A percentile compares a stretch with the other conserved stretches of the same genome.
Conservation (phyloP, 768 basidiomycete genomes). For the Neoboletus magnificus region DNA sequence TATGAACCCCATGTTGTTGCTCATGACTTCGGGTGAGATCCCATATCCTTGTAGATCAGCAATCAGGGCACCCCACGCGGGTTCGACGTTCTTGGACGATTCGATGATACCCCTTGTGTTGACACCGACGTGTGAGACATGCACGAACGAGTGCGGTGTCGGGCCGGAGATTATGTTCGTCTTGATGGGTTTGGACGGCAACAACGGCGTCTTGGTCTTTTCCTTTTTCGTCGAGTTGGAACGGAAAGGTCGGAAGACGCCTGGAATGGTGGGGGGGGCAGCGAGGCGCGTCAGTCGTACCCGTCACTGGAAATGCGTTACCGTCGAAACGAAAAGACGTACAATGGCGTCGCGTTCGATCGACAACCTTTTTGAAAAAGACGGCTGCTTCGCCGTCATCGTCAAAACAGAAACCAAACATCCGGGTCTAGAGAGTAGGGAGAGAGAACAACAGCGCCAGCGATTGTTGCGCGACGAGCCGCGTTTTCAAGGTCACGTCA, state of each 20-base stretch:
- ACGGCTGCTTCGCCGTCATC: conserved; percentile 57
- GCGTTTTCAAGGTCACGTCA: neutral
- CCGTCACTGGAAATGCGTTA: neutral
- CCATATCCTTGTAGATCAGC: conserved; percentile 42
- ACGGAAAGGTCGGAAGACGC: conserved; percentile 29
- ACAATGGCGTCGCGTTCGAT: conserved; percentile 46
- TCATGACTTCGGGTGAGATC: conserved; percentile 31
- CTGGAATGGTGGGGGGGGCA: neutral
- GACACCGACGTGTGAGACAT: conserved; percentile 63
- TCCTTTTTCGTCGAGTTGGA: conserved; percentile 28
- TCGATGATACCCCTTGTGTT: conserved; percentile 49
- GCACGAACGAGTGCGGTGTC: conserved; percentile 58
- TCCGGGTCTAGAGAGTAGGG: conserved; percentile 31
- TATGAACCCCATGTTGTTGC: conserved; percentile 36
- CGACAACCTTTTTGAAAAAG: conserved; percentile 59
- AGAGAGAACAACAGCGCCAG: neutral
- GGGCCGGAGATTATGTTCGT: conserved; percentile 53
- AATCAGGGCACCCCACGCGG: conserved; percentile 49
- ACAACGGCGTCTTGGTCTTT: conserved; percentile 36
- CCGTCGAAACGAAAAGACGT: neutral
- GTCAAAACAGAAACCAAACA: conserved; percentile 56
- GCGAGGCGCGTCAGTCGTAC: neutral
- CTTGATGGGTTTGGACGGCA: conserved; percentile 34
- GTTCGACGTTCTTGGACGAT: conserved; percentile 50
- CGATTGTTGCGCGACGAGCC: too few relatives aligned